Evolutionary conservation across 2,329 filamentous ascomycete genomes (phyloP).

Genomic region (Trichoderma polysporum): DNA sequence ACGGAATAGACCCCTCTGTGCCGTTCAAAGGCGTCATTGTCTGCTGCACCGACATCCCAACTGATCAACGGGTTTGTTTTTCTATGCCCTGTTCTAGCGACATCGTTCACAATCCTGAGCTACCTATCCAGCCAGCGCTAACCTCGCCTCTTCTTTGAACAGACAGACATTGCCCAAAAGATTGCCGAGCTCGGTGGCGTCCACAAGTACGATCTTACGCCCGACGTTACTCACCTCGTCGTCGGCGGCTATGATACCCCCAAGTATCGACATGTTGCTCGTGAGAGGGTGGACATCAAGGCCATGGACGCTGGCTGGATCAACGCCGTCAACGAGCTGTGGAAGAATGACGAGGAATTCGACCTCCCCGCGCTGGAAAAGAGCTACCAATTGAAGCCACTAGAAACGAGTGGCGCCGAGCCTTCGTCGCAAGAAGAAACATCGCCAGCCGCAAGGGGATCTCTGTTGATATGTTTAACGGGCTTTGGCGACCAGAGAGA

Average conservation of each 20-base stretch:
- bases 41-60: slow-evolving; percentile 82
- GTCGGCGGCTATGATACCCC: slow-evolving; percentile 85
- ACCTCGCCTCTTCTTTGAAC: slow-evolving; percentile 34
- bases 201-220: slow-evolving; percentile 90
- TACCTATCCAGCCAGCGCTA: background rate
- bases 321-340: slow-evolving; percentile 72
- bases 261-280: slow-evolving; percentile 95
- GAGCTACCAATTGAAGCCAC: slow-evolving; percentile 61
- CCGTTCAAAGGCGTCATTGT: slow-evolving; percentile 72
- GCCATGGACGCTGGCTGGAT: slow-evolving; percentile 84
- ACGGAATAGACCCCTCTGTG: slow-evolving; percentile 54
- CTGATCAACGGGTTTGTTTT: slow-evolving; percentile 69
- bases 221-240: slow-evolving; percentile 90
- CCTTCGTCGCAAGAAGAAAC: slow-evolving; percentile 28
- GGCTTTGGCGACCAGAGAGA: slow-evolving; percentile 65
- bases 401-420: slow-evolving; percentile 54
- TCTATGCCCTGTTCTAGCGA: slow-evolving; percentile 1
- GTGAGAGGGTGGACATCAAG: slow-evolving; percentile 80
- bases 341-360: slow-evolving; percentile 78
- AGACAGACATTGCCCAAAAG: slow-evolving; percentile 58
- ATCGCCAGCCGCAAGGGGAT: slow-evolving; percentile 35
- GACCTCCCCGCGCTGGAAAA: slow-evolving; percentile 69
- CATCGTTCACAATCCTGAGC: background rate
- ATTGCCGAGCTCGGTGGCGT: slow-evolving; percentile 80
- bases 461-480: slow-evolving; percentile 54